Percentiles rank a stretch among this genome's conserved stretches.
Conservation (phyloP, 163 green algal genomes). For the Volvox carteri region DNA sequence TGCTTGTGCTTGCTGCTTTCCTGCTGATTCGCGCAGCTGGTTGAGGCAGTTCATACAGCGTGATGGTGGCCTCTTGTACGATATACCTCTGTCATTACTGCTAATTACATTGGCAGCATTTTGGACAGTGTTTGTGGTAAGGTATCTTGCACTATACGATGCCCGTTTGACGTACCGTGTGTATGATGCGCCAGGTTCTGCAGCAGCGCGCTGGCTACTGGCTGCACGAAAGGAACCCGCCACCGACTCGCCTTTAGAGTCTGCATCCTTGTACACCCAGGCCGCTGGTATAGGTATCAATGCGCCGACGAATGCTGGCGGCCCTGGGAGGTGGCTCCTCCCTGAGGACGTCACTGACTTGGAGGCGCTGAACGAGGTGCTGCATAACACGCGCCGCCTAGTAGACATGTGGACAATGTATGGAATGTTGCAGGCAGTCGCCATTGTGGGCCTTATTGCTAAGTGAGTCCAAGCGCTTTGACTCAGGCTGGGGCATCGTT, state of each 20-base stretch:
- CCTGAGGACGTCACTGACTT: conserved; percentile 28
- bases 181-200: conserved; percentile 63
- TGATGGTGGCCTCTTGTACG: conserved; percentile 46
- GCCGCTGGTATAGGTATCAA: neutral
- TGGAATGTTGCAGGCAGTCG: conserved; percentile 62
- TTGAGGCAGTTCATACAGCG: conserved; percentile 33
- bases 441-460: conserved; percentile 60
- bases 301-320: conserved; percentile 7
- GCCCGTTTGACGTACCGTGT: conserved; percentile 24
- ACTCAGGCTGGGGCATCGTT: too few relatives aligned
- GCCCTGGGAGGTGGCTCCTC: conserved; percentile 61
- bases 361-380: conserved; percentile 47
- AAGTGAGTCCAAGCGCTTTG: too few relatives aligned
- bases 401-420: conserved; percentile 61
- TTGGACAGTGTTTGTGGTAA: conserved; percentile 42
- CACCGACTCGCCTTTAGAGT: too few relatives aligned
- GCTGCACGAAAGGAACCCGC: neutral
- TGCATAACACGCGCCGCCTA: conserved; percentile 40
- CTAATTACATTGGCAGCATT: conserved; percentile 47
- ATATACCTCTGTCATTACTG: conserved; percentile 7
- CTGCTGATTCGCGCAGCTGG: too few relatives aligned
- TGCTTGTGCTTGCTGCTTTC: neutral
- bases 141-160: conserved; percentile 29
- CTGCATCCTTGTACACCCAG: neutral
- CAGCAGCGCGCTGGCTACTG: conserved; percentile 61